phyloP scores from a whole-genome alignment of 306 rosid genomes.

The Vicia sativa region DNA sequence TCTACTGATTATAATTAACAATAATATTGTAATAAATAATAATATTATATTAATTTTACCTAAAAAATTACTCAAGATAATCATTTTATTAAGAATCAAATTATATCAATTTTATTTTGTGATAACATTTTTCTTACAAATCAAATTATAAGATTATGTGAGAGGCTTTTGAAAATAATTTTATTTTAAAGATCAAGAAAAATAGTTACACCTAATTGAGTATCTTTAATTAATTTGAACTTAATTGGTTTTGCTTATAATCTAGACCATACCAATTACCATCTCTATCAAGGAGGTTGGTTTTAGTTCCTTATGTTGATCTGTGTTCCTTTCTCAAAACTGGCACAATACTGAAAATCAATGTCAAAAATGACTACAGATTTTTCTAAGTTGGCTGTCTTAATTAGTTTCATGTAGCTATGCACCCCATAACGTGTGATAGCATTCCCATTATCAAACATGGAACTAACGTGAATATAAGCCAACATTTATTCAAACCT shows the following conservation, averaged over 20 bases:
- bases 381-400: constrained; percentile 31
- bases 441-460: constrained; percentile 17
- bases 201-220: background rate
- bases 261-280: background rate
- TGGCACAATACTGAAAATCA: background rate
- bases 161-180: no score
- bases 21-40: no score
- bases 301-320: constrained; percentile 12
- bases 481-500: constrained; percentile 9
- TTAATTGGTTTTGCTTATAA: background rate
- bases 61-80: no score
- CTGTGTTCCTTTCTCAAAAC: background rate
- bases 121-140: no score
- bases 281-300: background rate
- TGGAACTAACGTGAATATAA: constrained; percentile 23
- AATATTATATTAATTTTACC: no score
- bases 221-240: background rate
- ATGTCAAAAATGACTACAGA: constrained; percentile 18
- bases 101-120: no score
- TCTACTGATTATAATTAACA: no score
- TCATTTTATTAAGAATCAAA: no score
- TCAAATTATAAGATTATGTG: no score
- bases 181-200: no score
- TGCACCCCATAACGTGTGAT: constrained; percentile 22
- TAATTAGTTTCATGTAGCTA: constrained; percentile 29